These are phyloP conservation scores for Noccaea bulbosa DNA, from an alignment of 345 rosid genomes.

Conservation along the genomic window DNA sequence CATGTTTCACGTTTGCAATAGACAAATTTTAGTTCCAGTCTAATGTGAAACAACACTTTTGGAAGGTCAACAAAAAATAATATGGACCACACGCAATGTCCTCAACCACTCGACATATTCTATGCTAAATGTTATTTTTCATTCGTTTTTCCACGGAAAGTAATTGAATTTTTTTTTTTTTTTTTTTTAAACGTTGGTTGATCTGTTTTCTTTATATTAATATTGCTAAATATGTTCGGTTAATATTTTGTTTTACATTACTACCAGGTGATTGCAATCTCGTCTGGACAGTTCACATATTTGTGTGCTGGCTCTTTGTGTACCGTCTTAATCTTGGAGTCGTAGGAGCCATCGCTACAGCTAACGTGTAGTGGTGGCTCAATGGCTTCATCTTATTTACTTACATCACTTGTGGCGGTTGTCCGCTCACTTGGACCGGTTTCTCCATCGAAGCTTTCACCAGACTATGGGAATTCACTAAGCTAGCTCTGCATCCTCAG, in stretches of 20 bases:
- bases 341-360: slow-evolving; percentile 56
- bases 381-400: slow-evolving; percentile 48
- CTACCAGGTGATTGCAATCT: slow-evolving; percentile 56
- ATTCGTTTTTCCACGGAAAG: not conserved
- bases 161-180: no score
- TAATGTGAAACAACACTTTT: not conserved
- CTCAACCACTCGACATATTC: no score
- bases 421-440: slow-evolving; percentile 67
- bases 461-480: slow-evolving; percentile 73
- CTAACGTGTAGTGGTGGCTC: slow-evolving; percentile 78
- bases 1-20: not conserved
- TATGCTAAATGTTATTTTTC: no score
- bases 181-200: no score
- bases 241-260: not conserved
- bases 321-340: slow-evolving; percentile 57
- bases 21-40: no score
- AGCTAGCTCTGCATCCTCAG: slow-evolving; percentile 83
- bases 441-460: slow-evolving; percentile 75
- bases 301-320: slow-evolving; percentile 72
- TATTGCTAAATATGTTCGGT: not conserved
- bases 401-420: slow-evolving; percentile 42
- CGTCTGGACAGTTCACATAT: slow-evolving; percentile 55
- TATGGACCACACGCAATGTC: no score
- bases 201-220: not conserved
- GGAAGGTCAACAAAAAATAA: no score